Evolutionary conservation across 2,329 filamentous ascomycete genomes (phyloP).

Genomic region (Fusarium udum): DNA sequence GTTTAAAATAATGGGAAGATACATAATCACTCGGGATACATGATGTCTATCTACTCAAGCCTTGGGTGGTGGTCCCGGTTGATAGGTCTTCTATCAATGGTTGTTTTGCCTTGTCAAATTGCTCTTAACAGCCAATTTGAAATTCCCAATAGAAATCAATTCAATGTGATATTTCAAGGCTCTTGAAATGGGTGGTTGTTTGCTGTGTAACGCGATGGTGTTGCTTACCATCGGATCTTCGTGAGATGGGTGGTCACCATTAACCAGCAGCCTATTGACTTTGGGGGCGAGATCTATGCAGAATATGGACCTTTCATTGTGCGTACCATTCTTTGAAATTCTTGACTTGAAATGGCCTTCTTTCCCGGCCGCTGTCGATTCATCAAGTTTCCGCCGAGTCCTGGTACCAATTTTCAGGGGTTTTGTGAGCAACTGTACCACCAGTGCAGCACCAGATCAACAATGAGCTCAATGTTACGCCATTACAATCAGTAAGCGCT

Average conservation of each 20-base stretch:
- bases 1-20: too few relatives aligned
- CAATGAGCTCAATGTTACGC: background rate
- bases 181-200: background rate
- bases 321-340: slow-evolving; percentile 13
- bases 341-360: fast-evolving
- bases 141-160: fast-evolving
- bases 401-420: background rate
- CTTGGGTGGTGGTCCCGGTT: background rate
- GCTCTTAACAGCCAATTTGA: background rate
- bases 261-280: background rate
- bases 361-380: background rate
- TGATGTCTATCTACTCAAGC: too few relatives aligned
- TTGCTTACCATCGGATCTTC: background rate
- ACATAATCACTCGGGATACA: background rate
- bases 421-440: background rate
- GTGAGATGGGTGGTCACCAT: background rate
- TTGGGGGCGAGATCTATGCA: background rate
- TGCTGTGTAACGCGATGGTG: background rate
- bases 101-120: background rate
- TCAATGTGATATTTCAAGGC: fast-evolving
- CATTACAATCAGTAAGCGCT: background rate
- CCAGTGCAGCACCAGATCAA: too few relatives aligned
- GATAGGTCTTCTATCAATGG: background rate
- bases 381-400: too few relatives aligned
- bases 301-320: fast-evolving